Conservation (phyloP, 768 basidiomycete genomes). For the Suillus brevipes region DNA sequence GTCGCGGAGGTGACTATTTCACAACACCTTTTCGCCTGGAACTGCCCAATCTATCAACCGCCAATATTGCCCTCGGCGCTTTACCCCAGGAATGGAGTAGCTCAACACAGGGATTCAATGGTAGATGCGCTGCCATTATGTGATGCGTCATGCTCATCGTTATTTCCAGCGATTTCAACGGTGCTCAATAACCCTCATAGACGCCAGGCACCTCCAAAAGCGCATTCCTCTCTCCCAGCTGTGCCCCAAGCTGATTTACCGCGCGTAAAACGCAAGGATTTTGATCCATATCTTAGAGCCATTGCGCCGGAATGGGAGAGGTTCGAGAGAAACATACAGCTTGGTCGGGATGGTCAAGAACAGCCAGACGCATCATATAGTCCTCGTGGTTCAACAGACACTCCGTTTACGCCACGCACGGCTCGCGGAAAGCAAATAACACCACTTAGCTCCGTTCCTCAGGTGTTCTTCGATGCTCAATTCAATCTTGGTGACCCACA, state of each 20-base stretch:
- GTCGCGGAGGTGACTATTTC: constrained; percentile 61
- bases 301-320: constrained; percentile 77
- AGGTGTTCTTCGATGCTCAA: constrained; percentile 72
- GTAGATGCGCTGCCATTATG: constrained; percentile 41
- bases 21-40: constrained; percentile 41
- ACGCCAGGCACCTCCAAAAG: constrained; percentile 81
- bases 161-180: constrained; percentile 80
- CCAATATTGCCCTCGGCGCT: constrained; percentile 47
- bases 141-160: constrained; percentile 9
- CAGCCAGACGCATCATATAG: constrained; percentile 23
- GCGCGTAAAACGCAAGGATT: constrained; percentile 79
- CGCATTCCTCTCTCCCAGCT: constrained; percentile 76
- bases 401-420: constrained; percentile 26
- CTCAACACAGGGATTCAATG: constrained; percentile 84
- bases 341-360: constrained; percentile 33
- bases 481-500: constrained; percentile 84
- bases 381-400: constrained; percentile 9
- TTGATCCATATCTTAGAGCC: constrained; percentile 76
- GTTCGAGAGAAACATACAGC: constrained; percentile 51
- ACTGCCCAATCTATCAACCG: constrained; percentile 48
- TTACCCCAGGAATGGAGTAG: constrained; percentile 76
- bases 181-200: constrained; percentile 90
- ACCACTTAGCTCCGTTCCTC: constrained; percentile 72
- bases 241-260: constrained; percentile 74
- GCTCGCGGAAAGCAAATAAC: constrained; percentile 52